Percentiles rank a stretch among this genome's conserved stretches.
These are phyloP conservation scores for Nakazawaea populi DNA, from an alignment of 805 yeast genomes.

Conservation along the genomic window DNA sequence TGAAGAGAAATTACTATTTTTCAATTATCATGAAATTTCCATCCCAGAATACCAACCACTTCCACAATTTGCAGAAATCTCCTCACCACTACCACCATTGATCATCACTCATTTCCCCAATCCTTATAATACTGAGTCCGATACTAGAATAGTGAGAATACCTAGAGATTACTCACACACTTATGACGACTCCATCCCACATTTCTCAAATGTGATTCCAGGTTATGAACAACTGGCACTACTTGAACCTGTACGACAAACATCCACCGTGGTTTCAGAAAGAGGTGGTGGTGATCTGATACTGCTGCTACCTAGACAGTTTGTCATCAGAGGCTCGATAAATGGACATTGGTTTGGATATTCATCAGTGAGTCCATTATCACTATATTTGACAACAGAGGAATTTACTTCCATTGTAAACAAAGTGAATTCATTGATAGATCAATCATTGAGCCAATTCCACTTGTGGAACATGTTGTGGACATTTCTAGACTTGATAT, in stretches of 20 bases:
- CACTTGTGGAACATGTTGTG: conserved; percentile 31
- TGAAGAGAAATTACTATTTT: conserved; percentile 32
- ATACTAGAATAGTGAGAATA: conserved; percentile 57
- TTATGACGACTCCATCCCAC: conserved; percentile 40
- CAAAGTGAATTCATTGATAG: conserved; percentile 36
- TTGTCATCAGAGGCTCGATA: conserved; percentile 29
- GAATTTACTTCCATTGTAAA: conserved; percentile 38
- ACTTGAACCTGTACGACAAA: conserved; percentile 11
- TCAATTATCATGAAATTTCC: conserved; percentile 64
- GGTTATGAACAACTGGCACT: conserved; percentile 64
- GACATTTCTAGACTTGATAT: conserved; percentile 34
- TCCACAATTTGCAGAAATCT: conserved; percentile 12
- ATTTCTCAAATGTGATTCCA: conserved; percentile 48
- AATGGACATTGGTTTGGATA: conserved; percentile 43
- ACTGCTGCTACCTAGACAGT: conserved; percentile 13
- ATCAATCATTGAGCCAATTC: conserved; percentile 33
- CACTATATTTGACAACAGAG: conserved; percentile 25
- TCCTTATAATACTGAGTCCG: conserved; percentile 29
- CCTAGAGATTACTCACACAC: conserved; percentile 42
- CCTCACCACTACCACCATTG: conserved; percentile 25
- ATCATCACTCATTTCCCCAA: conserved; percentile 68
- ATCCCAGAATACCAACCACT: conserved; percentile 26
- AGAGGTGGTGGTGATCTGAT: background rate
- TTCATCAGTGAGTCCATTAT: conserved; percentile 48
- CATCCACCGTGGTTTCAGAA: background rate